phyloP scores from a whole-genome alignment of 1,284 basidiomycete genomes.

The Clitocybe nebularis region DNA sequence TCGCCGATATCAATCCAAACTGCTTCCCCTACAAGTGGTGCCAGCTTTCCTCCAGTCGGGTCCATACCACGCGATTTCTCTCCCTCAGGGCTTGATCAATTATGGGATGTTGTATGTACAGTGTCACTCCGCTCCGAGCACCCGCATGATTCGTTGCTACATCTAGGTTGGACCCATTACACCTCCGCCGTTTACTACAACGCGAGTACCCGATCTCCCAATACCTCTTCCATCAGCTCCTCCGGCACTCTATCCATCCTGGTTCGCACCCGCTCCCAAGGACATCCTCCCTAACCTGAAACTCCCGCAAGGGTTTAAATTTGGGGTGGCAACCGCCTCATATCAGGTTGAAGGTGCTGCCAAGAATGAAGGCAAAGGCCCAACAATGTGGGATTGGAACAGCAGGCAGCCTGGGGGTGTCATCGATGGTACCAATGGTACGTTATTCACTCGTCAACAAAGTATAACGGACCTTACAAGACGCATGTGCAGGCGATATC shows the following conservation, averaged over 20 bases:
- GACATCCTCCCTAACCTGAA: slow-evolving; percentile 36
- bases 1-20: not conserved
- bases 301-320: slow-evolving; percentile 39
- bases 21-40: not conserved
- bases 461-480: not conserved
- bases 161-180: slow-evolving; percentile 40
- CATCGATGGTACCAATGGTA: slow-evolving; percentile 38
- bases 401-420: slow-evolving; percentile 37
- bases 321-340: slow-evolving; percentile 45
- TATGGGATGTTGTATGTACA: slow-evolving; percentile 40
- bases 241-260: slow-evolving; percentile 40
- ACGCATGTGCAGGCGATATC: slow-evolving; percentile 32
- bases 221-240: slow-evolving; percentile 39
- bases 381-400: slow-evolving; percentile 47
- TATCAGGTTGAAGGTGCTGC: slow-evolving; percentile 48
- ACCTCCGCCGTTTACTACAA: slow-evolving; percentile 43
- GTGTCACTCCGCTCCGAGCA: not conserved
- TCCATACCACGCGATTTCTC: slow-evolving; percentile 37
- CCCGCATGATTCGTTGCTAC: not conserved
- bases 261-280: slow-evolving; percentile 38
- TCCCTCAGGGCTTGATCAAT: slow-evolving; percentile 29
- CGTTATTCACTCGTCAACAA: slow-evolving; percentile 2
- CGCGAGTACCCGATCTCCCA: slow-evolving; percentile 32
- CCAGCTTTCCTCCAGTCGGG: slow-evolving; percentile 33
- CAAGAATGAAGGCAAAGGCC: slow-evolving; percentile 45